These are phyloP conservation scores for Penicillium cinerascens DNA, from an alignment of 495 filamentous ascomycete genomes.

Conservation along the genomic window DNA sequence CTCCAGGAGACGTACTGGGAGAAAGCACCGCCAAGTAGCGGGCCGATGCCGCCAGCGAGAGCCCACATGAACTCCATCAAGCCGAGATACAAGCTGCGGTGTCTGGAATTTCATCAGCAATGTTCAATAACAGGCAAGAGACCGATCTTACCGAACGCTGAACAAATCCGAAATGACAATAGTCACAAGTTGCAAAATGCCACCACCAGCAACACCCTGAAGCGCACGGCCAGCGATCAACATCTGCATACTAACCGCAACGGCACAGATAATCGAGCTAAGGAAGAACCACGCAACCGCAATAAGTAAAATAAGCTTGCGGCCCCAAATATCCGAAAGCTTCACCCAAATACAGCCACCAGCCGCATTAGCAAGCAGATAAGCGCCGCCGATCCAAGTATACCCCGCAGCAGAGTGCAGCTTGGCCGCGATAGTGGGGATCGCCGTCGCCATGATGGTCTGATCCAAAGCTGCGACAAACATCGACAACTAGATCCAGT, in stretches of 20 bases:
- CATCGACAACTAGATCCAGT: slow-evolving; percentile 1
- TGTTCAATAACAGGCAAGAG: not conserved
- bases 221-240: slow-evolving; percentile 53
- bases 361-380: slow-evolving; percentile 54
- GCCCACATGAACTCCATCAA: slow-evolving; percentile 56
- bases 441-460: slow-evolving; percentile 60
- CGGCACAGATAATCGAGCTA: slow-evolving; percentile 47
- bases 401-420: slow-evolving; percentile 60
- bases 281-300: slow-evolving; percentile 44
- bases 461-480: slow-evolving; percentile 60
- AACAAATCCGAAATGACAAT: slow-evolving; percentile 59
- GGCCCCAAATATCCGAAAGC: slow-evolving; percentile 59
- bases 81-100: slow-evolving; percentile 52
- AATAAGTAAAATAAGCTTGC: slow-evolving; percentile 49
- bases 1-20: slow-evolving; percentile 61
- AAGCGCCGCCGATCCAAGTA: slow-evolving; percentile 66
- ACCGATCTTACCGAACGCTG: slow-evolving; percentile 45
- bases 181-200: slow-evolving; percentile 49
- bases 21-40: slow-evolving; percentile 66
- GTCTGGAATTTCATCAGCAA: slow-evolving; percentile 22
- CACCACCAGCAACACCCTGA: slow-evolving; percentile 55
- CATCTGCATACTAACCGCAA: slow-evolving; percentile 47
- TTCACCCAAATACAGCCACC: slow-evolving; percentile 55
- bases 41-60: slow-evolving; percentile 57
- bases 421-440: slow-evolving; percentile 55